Percentiles rank a stretch among this genome's conserved stretches.
phyloP scores from a whole-genome alignment of 2,329 filamentous ascomycete genomes.

The Fusarium miscanthi region DNA sequence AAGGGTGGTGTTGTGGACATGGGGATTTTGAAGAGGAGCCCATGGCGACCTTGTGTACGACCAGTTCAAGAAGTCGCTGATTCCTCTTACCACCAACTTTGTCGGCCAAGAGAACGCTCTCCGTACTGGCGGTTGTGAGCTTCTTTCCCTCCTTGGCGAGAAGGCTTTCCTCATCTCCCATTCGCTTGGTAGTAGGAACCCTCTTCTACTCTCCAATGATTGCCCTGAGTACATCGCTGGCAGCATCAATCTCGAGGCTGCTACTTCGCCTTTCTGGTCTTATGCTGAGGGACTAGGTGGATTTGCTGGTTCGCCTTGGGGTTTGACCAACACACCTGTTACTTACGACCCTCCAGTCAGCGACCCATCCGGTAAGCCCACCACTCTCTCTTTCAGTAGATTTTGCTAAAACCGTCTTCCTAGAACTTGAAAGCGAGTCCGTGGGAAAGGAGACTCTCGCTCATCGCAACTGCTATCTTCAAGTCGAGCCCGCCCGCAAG shows the following conservation, averaged over 20 bases:
- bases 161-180: conserved; percentile 36
- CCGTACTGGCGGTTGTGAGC: conserved; percentile 26
- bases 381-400: no score
- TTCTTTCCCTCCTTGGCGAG: conserved; percentile 29
- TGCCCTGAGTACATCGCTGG: conserved; percentile 30
- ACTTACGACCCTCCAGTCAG: conserved; percentile 31
- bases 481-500: conserved; percentile 24
- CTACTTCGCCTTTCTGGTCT: conserved; percentile 32
- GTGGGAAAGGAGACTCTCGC: conserved; percentile 29
- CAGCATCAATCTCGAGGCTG: conserved; percentile 33
- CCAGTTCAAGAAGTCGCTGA: conserved; percentile 33
- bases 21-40: not conserved
- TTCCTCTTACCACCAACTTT: conserved; percentile 31
- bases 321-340: conserved; percentile 25
- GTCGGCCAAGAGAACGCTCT: conserved; percentile 25
- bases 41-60: conserved; percentile 27
- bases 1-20: no score
- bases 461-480: conserved; percentile 30
- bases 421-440: conserved; percentile 19
- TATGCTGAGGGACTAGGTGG: conserved; percentile 32
- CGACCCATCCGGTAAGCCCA: not conserved
- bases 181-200: conserved; percentile 29
- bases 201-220: conserved; percentile 31
- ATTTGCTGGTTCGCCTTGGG: conserved; percentile 17
- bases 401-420: not conserved